Conservation (phyloP, 1,139 yeast genomes). For the Taphrina flavorubra region DNA sequence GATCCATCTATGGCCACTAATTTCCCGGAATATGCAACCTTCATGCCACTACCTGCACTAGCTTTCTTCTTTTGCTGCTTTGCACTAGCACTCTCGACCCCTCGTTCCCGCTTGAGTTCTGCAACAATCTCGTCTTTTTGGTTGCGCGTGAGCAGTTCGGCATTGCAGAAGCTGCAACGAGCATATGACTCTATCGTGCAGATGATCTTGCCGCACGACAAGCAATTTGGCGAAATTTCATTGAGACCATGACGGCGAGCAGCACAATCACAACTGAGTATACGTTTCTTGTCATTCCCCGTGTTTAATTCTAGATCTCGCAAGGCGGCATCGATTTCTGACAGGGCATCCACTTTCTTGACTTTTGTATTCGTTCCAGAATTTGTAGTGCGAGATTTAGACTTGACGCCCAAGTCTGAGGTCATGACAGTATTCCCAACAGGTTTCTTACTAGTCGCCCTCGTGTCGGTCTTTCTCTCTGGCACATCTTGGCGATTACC, state of each 20-base stretch:
- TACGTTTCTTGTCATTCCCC: slow-evolving; percentile 47
- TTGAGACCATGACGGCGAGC: slow-evolving; percentile 80
- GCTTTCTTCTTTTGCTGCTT: slow-evolving; percentile 38
- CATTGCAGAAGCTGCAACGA: slow-evolving; percentile 60
- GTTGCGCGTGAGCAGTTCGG: slow-evolving; percentile 30
- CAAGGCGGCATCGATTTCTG: slow-evolving; percentile 62
- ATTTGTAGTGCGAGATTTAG: slow-evolving; percentile 48
- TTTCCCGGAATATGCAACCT: slow-evolving; percentile 45
- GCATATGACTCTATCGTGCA: slow-evolving; percentile 87
- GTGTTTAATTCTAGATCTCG: slow-evolving; percentile 53
- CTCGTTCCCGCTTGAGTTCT: slow-evolving; percentile 39
- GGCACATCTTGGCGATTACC: slow-evolving; percentile 11
- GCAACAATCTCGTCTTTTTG: slow-evolving; percentile 41
- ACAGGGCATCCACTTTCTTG: slow-evolving; percentile 59
- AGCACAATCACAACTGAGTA: slow-evolving; percentile 67
- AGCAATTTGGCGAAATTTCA: slow-evolving; percentile 89
- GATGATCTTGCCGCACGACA: slow-evolving; percentile 91
- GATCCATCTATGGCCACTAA: slow-evolving; percentile 42
- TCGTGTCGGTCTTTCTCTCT: slow-evolving; percentile 12
- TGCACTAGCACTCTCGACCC: slow-evolving; percentile 26
- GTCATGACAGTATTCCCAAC: slow-evolving; percentile 38
- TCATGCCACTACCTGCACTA: slow-evolving; percentile 30
- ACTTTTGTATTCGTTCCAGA: slow-evolving; percentile 48
- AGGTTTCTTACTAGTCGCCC: slow-evolving; percentile 17
- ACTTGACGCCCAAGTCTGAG: slow-evolving; percentile 49